These are phyloP conservation scores for Cryptococcus sp. DNA, from an alignment of 1,284 basidiomycete genomes.

Conservation along the genomic window DNA sequence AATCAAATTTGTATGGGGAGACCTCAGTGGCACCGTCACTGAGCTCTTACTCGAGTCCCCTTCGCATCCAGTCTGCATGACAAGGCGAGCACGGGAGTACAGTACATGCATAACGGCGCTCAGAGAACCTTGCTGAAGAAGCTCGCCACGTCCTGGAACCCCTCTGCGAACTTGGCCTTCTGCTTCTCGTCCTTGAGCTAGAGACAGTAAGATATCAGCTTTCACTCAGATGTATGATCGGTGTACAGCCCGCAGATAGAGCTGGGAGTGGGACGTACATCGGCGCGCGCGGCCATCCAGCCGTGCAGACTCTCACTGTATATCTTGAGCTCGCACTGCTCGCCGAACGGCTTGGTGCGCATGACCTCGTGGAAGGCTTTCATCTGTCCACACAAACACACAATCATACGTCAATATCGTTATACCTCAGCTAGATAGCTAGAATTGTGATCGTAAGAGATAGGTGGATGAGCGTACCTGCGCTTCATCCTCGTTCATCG, in stretches of 20 bases:
- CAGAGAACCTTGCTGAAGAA: conserved; percentile 18
- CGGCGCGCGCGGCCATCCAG: conserved; percentile 42
- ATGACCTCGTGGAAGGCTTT: conserved; percentile 18
- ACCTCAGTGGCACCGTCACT: no score
- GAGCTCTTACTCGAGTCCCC: no score
- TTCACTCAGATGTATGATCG: background rate
- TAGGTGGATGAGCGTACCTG: conserved; percentile 14
- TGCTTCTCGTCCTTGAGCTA: conserved; percentile 14
- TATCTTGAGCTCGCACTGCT: conserved; percentile 36
- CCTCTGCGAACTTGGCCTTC: conserved; percentile 11
- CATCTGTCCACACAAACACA: conserved; percentile 8
- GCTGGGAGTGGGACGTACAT: conserved; percentile 12
- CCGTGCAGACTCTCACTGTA: conserved; percentile 45
- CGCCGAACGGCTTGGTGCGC: conserved; percentile 16
- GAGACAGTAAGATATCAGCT: background rate
- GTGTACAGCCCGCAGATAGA: background rate
- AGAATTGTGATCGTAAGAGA: background rate
- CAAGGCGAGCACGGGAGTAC: no score
- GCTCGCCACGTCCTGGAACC: conserved; percentile 7
- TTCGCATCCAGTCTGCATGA: no score
- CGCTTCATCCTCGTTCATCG: conserved; percentile 45
- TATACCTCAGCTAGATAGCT: background rate
- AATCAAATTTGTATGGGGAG: no score
- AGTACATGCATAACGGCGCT: background rate
- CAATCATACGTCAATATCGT: background rate